Base-by-base conservation (phyloP, 495 filamentous ascomycete genomes). In the Lasiosphaeris hirsuta region DNA sequence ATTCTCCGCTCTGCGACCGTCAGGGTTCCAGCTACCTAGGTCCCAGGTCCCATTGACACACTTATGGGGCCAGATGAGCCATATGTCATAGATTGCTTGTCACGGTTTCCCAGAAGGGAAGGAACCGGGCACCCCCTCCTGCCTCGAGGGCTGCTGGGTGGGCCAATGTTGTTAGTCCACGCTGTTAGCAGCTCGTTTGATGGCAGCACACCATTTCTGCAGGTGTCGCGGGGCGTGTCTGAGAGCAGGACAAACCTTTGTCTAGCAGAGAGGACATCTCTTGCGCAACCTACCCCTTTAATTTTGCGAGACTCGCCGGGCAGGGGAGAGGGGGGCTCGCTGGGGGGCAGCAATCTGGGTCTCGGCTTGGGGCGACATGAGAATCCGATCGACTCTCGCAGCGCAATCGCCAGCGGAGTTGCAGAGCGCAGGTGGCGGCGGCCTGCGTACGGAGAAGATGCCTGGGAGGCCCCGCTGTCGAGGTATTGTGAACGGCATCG, bases 81-180 rank as follows among this genome's bases (percentile, higher is more conserved):
- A 38, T 38, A 33, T 54, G 43, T 50, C 58, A 34, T 61, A 51
- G 38, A 51, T 44, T 61, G 47, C 42, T 19, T 47, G 47, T 48
- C 53, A 46, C 47, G 10, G 19, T 47, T 43, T 51, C 54, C 48
- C 14, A 18, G 15, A 36, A 36, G 39, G 59, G 54, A 57, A 58
- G 54, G 42, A 55, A 39, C 57, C 5, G 23, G 23, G 23, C 23
- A 30, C 23, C 23, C 23, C 23, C 23, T 30, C 23, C 5, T 30
- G 23, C 23, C 23, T 30, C 23, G 23, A 5, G 23, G 23, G 23
- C 5, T 2, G 5, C 23, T 5, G 23, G 23, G 23, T 4, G 23
- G 14, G 34, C 43, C 38, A 17, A 10, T 33, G 23, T 14, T 36
- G 19, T 35, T 19, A 54, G 51, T 54, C 40, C 23, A 35, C 44